phyloP scores from a whole-genome alignment of 2,329 filamentous ascomycete genomes.

The Lithohypha guttulata region DNA sequence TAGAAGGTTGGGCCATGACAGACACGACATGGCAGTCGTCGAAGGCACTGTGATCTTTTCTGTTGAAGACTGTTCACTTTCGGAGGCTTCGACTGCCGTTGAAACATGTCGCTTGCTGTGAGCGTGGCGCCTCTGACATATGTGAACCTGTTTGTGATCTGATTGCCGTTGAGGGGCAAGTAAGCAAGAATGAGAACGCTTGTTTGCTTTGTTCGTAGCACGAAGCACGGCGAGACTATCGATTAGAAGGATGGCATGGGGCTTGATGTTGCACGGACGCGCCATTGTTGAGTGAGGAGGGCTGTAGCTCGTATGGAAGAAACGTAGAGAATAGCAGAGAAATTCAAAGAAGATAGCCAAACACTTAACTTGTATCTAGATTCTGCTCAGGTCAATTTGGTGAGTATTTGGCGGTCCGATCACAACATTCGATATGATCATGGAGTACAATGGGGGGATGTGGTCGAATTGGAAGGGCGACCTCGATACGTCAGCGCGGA shows the following conservation, averaged over 20 bases:
- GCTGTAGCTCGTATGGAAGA: too few species aligned
- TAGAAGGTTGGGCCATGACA: slow-evolving; percentile 17
- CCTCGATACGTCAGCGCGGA: slow-evolving; percentile 3
- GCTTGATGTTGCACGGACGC: not conserved
- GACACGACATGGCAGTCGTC: slow-evolving; percentile 16
- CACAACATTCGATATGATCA: too few species aligned
- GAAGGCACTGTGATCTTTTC: slow-evolving; percentile 8
- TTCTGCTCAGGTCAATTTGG: too few species aligned
- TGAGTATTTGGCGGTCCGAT: too few species aligned
- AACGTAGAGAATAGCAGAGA: too few species aligned
- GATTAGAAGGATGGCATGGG: not conserved
- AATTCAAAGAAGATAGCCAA: too few species aligned
- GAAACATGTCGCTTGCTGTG: slow-evolving; percentile 17
- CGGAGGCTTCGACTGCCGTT: slow-evolving; percentile 8
- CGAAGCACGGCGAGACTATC: not conserved
- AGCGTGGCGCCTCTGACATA: slow-evolving; percentile 11
- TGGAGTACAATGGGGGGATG: too few species aligned
- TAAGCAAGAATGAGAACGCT: not conserved
- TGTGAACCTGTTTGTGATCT: not conserved
- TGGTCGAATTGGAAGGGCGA: not conserved
- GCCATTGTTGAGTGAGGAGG: not conserved
- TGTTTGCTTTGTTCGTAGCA: not conserved
- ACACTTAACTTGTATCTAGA: too few species aligned
- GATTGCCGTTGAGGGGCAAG: not conserved
- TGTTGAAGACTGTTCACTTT: not conserved